Percentiles rank a stretch among this genome's conserved stretches.
Conservation (phyloP, 805 yeast genomes). For the Candida vartiovaarae region DNA sequence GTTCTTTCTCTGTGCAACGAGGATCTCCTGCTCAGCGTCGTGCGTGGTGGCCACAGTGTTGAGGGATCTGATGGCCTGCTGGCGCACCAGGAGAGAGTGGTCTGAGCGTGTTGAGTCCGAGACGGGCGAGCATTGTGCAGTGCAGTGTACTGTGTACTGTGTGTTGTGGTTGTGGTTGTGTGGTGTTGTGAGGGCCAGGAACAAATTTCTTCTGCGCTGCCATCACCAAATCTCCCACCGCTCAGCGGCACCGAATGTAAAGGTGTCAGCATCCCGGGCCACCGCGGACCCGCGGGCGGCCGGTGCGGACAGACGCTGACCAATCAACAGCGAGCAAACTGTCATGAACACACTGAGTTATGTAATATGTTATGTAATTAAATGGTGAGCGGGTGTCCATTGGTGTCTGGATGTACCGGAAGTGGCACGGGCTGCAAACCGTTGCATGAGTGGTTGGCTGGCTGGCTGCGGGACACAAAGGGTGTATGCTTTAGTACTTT, state of each 20-base stretch:
- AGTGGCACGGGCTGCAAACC: too few species aligned
- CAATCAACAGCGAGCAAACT: not conserved
- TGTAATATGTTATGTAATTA: too few species aligned
- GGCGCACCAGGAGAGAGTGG: conserved; percentile 8
- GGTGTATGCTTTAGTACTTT: too few species aligned
- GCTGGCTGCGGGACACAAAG: too few species aligned
- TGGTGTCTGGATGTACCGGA: too few species aligned
- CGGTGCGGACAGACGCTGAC: not conserved
- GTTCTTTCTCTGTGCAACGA: conserved; percentile 73
- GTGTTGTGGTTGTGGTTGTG: not conserved
- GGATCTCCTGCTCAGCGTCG: conserved; percentile 58
- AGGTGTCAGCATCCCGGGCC: too few species aligned
- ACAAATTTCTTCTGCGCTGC: not conserved
- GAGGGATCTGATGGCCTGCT: conserved; percentile 14
- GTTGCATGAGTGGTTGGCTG: too few species aligned
- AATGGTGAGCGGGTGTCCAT: too few species aligned
- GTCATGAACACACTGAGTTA: not conserved
- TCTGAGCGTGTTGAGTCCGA: conserved; percentile 8
- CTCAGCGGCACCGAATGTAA: not conserved
- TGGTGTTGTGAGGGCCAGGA: too few species aligned
- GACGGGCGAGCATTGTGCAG: conserved; percentile 6
- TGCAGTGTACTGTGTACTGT: too few species aligned
- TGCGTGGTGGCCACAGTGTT: conserved; percentile 46
- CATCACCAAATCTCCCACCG: not conserved
- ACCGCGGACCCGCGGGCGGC: too few species aligned